These are phyloP conservation scores for Vaccinium corymbosum DNA, from an alignment of 148 eudicot genomes.

Conservation along the genomic window DNA sequence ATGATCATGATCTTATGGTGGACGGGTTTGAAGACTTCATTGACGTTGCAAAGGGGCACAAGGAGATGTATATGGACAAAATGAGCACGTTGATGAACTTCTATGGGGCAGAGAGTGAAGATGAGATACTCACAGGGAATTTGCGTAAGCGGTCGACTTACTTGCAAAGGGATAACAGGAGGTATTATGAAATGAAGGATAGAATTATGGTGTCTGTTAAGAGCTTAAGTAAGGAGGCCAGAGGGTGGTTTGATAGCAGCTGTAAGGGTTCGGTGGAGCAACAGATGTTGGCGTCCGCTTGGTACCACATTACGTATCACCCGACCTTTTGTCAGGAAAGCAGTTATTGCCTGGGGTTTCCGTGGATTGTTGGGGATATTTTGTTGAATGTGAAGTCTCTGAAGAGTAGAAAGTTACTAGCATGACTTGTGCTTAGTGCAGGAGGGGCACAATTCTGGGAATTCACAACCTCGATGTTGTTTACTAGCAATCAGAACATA, in stretches of 20 bases:
- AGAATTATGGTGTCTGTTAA: conserved; percentile 64
- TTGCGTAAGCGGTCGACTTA: conserved; percentile 46
- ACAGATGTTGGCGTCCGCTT: conserved; percentile 77
- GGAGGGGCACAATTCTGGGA: neutral
- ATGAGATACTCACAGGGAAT: conserved; percentile 80
- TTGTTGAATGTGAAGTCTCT: conserved; percentile 58
- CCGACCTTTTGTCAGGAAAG: conserved; percentile 53
- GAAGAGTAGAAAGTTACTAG: conserved; percentile 25
- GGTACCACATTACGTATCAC: conserved; percentile 89
- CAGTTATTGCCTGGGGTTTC: conserved; percentile 70
- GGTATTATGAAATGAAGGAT: conserved; percentile 69
- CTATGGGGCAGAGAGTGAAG: conserved; percentile 67
- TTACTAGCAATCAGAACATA: neutral
- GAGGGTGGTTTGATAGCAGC: conserved; percentile 66
- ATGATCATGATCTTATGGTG: conserved; percentile 61
- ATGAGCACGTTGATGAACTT: conserved; percentile 53
- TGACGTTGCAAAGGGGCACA: conserved; percentile 53
- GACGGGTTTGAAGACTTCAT: conserved; percentile 60
- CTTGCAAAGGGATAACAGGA: conserved; percentile 70
- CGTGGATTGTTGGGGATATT: conserved; percentile 75
- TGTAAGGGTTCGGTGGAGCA: conserved; percentile 37
- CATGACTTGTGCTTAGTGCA: neutral
- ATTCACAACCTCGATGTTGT: neutral
- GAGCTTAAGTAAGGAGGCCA: conserved; percentile 68
- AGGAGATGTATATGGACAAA: conserved; percentile 68